Percentiles rank a stretch among this genome's conserved stretches.
Evolutionary conservation across 73 alveolate genomes (phyloP).

Genomic region (Tetrahymena thermophila): DNA sequence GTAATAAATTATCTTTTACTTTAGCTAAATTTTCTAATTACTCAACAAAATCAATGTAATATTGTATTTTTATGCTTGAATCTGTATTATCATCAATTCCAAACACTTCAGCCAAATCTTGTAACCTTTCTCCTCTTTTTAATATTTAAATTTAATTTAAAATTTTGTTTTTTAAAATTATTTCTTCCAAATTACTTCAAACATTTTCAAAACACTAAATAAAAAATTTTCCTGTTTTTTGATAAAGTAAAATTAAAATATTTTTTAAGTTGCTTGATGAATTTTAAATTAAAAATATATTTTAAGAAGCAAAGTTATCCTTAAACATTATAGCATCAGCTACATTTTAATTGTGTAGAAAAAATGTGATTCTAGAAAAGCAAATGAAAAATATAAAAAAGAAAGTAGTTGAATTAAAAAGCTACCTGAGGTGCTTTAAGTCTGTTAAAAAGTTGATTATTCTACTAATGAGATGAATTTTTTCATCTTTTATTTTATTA

Average conservation of each 20-base stretch:
- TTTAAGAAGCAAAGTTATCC: too few relatives aligned
- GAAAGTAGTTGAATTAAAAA: too few relatives aligned
- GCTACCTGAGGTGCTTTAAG: background rate
- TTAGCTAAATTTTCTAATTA: slow-evolving; percentile 29
- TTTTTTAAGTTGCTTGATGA: too few relatives aligned
- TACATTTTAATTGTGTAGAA: too few relatives aligned
- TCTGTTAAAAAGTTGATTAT: slow-evolving; percentile 7
- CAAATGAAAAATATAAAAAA: background rate
- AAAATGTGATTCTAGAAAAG: background rate
- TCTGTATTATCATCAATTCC: slow-evolving; percentile 26
- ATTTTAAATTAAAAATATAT: too few relatives aligned
- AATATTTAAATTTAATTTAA: background rate
- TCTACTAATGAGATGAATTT: slow-evolving; percentile 14
- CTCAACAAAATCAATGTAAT: slow-evolving; percentile 32
- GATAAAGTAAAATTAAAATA: too few relatives aligned
- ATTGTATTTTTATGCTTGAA: slow-evolving; percentile 14
- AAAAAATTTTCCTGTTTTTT: too few relatives aligned
- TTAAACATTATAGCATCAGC: too few relatives aligned
- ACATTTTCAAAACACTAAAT: too few relatives aligned
- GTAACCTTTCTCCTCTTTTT: slow-evolving; percentile 27
- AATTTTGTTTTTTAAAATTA: too few relatives aligned
- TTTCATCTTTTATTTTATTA: slow-evolving; percentile 42
- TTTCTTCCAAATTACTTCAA: too few relatives aligned
- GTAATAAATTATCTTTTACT: slow-evolving; percentile 7
- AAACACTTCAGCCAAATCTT: slow-evolving; percentile 19